Conservation (phyloP, 2,329 filamentous ascomycete genomes). For the Colletotrichum sp. region DNA sequence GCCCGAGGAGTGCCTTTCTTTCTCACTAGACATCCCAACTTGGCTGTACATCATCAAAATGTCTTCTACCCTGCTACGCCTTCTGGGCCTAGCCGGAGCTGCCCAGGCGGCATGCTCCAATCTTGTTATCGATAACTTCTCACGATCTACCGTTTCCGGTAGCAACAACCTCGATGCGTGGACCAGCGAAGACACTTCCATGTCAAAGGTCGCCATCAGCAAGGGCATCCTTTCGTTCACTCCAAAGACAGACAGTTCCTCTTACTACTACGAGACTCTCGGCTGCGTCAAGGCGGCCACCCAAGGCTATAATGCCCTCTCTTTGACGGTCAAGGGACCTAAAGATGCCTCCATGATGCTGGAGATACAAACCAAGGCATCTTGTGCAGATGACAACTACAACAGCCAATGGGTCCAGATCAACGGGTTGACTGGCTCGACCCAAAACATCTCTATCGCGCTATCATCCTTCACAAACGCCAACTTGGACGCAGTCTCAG, state of each 20-base stretch:
- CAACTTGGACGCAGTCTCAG: conserved; percentile 5
- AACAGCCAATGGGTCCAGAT: conserved; percentile 48
- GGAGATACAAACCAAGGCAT: conserved; percentile 41
- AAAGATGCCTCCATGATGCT: conserved; percentile 12
- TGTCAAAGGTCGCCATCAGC: conserved; percentile 42
- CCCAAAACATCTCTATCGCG: conserved; percentile 56
- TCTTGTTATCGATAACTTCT: conserved; percentile 37
- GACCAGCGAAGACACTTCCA: conserved; percentile 53
- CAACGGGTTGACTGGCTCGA: conserved; percentile 51
- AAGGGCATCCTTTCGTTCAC: conserved; percentile 52
- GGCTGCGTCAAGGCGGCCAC: conserved; percentile 48
- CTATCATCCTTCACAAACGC: conserved; percentile 32
- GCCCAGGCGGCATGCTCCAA: conserved; percentile 29
- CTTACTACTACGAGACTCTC: conserved; percentile 63
- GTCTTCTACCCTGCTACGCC: not conserved
- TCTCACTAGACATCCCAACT: not conserved
- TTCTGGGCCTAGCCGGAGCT: conserved; percentile 13
- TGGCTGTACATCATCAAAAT: not conserved
- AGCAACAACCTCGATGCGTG: conserved; percentile 35
- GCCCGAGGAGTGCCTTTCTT: not conserved
- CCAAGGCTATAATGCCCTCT: conserved; percentile 52
- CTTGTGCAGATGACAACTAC: conserved; percentile 44
- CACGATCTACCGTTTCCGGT: conserved; percentile 30
- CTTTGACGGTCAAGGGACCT: conserved; percentile 26
- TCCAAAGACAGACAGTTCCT: conserved; percentile 39